A percentile compares a stretch with the other conserved stretches of the same genome.
Evolutionary conservation across 208 protist species (phyloP).

Genomic region (Acanthamoeba royreba): DNA sequence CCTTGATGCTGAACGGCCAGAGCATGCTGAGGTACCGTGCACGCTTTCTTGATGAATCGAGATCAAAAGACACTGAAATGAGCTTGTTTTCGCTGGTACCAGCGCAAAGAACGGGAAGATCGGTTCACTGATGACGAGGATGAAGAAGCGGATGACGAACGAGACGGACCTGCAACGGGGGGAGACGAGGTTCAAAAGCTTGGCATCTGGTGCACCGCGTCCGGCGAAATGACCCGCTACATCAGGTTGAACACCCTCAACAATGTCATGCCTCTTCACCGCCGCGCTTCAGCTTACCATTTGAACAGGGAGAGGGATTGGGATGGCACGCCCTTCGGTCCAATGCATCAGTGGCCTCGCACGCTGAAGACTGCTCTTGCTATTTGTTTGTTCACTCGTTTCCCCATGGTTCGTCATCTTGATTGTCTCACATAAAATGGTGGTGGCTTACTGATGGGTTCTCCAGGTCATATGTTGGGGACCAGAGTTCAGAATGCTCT

Average conservation of each 20-base stretch:
- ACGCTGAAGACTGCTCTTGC: neutral
- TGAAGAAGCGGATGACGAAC: neutral
- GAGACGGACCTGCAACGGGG: neutral
- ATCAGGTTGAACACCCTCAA: no score
- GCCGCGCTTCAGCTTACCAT: no score
- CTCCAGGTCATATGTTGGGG: neutral
- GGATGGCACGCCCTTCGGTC: neutral
- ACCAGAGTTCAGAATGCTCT: neutral
- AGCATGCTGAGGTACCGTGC: no score
- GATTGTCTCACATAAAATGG: neutral
- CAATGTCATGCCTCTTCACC: no score
- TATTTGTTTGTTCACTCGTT: neutral
- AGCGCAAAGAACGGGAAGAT: neutral
- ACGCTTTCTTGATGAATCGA: no score
- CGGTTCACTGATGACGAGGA: neutral
- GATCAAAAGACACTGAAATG: neutral
- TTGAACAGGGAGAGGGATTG: neutral
- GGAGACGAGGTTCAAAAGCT: neutral
- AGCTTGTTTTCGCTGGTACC: neutral
- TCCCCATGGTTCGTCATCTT: neutral
- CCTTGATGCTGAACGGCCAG: no score
- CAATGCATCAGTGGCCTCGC: neutral
- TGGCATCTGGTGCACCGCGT: neutral
- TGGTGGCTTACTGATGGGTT: neutral
- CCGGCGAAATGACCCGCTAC: neutral